These are phyloP conservation scores for Gossypium rotundifolium DNA, from an alignment of 345 rosid species.

Conservation along the genomic window DNA sequence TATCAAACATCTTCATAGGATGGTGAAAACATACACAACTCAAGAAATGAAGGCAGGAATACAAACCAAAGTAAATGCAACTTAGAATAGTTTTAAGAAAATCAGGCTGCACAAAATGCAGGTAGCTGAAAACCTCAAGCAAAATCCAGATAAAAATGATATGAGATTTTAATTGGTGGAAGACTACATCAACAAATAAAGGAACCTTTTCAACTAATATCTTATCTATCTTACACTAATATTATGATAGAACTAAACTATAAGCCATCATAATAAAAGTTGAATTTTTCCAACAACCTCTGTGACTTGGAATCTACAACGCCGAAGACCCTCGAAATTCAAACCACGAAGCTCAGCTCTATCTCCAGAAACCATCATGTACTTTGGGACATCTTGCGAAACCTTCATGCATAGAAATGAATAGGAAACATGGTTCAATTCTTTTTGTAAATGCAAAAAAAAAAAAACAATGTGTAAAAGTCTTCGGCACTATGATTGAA, in stretches of 20 bases:
- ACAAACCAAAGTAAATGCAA: not conserved
- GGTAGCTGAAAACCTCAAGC: not conserved
- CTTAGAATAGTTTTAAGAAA: not conserved
- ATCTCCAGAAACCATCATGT: conserved; percentile 84
- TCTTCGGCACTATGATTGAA: not conserved
- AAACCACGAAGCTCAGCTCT: conserved; percentile 89
- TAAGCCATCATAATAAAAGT: conserved; percentile 4
- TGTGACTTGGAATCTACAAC: conserved; percentile 53
- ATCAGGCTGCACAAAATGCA: not conserved
- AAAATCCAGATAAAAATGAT: not conserved
- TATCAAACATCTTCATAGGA: not conserved
- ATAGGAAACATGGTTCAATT: not conserved
- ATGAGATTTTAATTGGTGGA: not conserved
- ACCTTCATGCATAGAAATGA: conserved; percentile 36
- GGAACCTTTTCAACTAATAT: not conserved
- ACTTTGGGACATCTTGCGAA: conserved; percentile 91
- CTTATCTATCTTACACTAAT: conserved; percentile 1
- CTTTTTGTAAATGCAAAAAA: not conserved
- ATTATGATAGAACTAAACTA: not conserved
- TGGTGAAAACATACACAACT: not conserved
- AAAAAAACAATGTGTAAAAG: not conserved
- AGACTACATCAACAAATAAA: not conserved
- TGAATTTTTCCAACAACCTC: conserved; percentile 43
- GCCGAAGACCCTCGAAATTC: conserved; percentile 82
- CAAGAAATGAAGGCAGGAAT: not conserved